Conservation (phyloP, 2,329 filamentous ascomycete species). For the Colletotrichum sp. region DNA sequence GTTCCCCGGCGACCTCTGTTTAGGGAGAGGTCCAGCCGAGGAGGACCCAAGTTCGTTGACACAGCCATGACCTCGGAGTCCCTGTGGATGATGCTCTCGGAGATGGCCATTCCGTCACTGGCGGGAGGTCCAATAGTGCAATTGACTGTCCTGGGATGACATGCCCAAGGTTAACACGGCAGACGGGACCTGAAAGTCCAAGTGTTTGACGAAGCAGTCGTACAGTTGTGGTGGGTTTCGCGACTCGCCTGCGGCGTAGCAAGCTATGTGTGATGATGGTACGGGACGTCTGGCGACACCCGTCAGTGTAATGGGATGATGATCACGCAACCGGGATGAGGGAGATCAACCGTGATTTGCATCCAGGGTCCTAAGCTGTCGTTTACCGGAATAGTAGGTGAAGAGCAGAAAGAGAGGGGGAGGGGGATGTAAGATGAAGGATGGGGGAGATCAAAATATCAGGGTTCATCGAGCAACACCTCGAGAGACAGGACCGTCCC, state of each 20-base stretch:
- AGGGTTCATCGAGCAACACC: constrained; percentile 5
- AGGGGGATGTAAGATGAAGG: neutral
- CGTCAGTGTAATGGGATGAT: neutral
- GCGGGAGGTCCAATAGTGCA: neutral
- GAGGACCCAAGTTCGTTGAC: constrained; percentile 16
- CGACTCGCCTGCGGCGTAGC: neutral
- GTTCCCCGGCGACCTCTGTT: constrained; percentile 6
- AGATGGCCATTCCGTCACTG: neutral
- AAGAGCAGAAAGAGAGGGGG: neutral
- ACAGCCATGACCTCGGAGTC: constrained; percentile 18
- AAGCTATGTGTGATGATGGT: neutral
- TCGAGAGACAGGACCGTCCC: neutral
- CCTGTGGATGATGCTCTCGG: neutral
- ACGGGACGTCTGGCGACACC: constrained; percentile 1
- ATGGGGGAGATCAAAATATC: neutral
- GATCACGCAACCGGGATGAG: neutral
- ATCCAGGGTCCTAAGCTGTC: neutral
- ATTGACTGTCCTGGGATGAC: neutral
- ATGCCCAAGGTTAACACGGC: neutral
- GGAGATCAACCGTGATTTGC: neutral
- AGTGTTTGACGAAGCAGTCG: neutral
- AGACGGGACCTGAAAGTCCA: neutral
- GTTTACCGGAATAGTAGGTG: neutral
- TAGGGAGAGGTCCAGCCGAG: constrained; percentile 15
- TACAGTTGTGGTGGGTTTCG: neutral